Conservation (phyloP, 768 basidiomycete genomes). For the Hericium coralloides region DNA sequence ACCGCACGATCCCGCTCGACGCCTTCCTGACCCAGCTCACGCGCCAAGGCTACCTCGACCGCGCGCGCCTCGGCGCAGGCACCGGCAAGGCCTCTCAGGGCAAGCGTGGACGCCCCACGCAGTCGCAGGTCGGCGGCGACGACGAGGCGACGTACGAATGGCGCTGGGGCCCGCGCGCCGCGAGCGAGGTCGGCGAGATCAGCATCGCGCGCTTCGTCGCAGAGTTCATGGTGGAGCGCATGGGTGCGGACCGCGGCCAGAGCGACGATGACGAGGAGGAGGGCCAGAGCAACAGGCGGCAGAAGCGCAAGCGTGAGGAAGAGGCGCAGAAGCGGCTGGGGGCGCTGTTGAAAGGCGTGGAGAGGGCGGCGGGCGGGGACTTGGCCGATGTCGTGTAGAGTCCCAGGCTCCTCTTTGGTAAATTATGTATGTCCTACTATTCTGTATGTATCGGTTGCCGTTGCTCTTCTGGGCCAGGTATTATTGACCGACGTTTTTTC, state of each 20-base stretch:
- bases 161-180: conserved; percentile 80
- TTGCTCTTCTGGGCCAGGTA: not conserved
- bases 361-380: conserved; percentile 55
- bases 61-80: conserved; percentile 39
- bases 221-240: conserved; percentile 60
- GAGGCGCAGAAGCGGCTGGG: conserved; percentile 30
- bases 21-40: conserved; percentile 53
- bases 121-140: conserved; percentile 26
- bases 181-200: conserved; percentile 76
- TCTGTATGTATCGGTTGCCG: not conserved
- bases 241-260: not conserved
- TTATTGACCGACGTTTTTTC: not conserved
- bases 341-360: conserved; percentile 46
- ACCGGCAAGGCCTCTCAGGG: conserved; percentile 26
- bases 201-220: conserved; percentile 68
- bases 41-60: conserved; percentile 75
- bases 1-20: conserved; percentile 49
- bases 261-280: conserved; percentile 9
- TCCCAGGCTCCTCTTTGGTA: not conserved
- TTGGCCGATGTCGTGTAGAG: conserved; percentile 32
- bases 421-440: not conserved
- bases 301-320: conserved; percentile 14
- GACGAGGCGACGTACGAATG: conserved; percentile 51
- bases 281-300: conserved; percentile 10
- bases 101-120: conserved; percentile 48